Evolutionary conservation across 177 flowering plant genomes (phyloP), one percentile per base, ranked within the genome.

Genomic region (Telopea speciosissima): DNA sequence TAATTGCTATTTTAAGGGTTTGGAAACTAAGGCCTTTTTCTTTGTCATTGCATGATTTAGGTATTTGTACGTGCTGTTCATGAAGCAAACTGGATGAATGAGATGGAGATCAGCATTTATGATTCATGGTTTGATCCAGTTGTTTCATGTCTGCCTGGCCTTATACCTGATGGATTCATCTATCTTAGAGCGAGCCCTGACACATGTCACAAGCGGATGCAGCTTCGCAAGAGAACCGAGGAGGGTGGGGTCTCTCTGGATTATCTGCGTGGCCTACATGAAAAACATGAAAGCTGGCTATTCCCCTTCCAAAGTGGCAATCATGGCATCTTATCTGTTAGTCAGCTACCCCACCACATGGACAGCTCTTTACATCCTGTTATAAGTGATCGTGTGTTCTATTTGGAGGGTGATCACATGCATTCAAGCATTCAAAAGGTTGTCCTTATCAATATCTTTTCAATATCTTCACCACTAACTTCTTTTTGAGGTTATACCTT

Each of bases 1-100:
- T 24, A 24, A 3, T 36, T 36, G 5, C 40, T 8, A 36, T 28
- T 9, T 62, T 23, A 21, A 19, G 13, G 68, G 19, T 54, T 54
- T 42, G 59, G 33, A 62, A 16, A 3, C 25, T 70, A 19, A 36
- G 12, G 24, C 52, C 31, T 60, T 61, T 61, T 31, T 61, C n/a
- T 44, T 25, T 14, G 11, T 63, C 63, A 25, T 58, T 62, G 49
- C 76, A 59, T 67, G 52, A 67, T 75, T 33, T 74, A 95, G 99
- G 99, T 95, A 23, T 95, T 95, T 84, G 99, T 92, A 63, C 86
- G 97, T 75, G 97, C 97, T 73, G 97, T 95, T 70, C 97, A 95
- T 82, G 97, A 95, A 83, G 99, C 99, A 17, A 95, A 95, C 8
- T 95, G 97, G 97, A 95, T 95, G 99, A 95, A 82, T 83, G 97